Evolutionary conservation across 352 stramenopile species (phyloP), one percentile per base, ranked within the genome.

Genomic region (Phytophthora podocarpi): DNA sequence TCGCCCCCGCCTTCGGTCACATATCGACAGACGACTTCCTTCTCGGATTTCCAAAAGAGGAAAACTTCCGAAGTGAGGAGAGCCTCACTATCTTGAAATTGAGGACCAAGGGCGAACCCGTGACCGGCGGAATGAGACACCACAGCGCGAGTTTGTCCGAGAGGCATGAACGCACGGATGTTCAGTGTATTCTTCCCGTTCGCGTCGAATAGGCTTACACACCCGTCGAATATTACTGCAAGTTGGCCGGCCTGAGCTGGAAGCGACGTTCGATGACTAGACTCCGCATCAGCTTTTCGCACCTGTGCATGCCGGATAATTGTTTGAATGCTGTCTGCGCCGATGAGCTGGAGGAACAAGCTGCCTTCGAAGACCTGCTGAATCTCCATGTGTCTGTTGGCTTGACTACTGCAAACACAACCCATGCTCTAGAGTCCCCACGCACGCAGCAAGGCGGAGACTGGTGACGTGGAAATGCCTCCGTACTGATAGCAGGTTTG

Each of bases 21-120:
- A 54, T 86, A 91, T 26, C 82, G 76, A 46, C 82, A 91, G 4
- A 91, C 76, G 5, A 91, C 27, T 55, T 91, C 81, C 21, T 53
- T 59, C 5, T 80, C 55, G 1, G 81, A 74, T 59, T 84, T 78
- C 79, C 79, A 89, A 39, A 88, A 91, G 15, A 91, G 57, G 11
- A 91, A 67, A 12, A 80, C 52, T 51, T 86, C 74, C n/a, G 80
- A 69, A 1, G 74, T 80, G 26, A 70, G 36, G 10, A 82, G 37
- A 6, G 72, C 30, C 1, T 67, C 70, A 3, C 62, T 54, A 11
- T 76, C 67, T 28, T 72, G 56, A 28, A 68, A 56, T 24, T 71
- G 53, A 34, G 61, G 3, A 35, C 54, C 48, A 27, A 41, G 35
- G n/a, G 64, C 34, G 60, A 85, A 72, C 12, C 3, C 51, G 45